A percentile compares a stretch with the other conserved stretches of the same genome.
phyloP scores from a whole-genome alignment of 2,329 filamentous ascomycete species.

The Nothomitra cinnamomea region DNA sequence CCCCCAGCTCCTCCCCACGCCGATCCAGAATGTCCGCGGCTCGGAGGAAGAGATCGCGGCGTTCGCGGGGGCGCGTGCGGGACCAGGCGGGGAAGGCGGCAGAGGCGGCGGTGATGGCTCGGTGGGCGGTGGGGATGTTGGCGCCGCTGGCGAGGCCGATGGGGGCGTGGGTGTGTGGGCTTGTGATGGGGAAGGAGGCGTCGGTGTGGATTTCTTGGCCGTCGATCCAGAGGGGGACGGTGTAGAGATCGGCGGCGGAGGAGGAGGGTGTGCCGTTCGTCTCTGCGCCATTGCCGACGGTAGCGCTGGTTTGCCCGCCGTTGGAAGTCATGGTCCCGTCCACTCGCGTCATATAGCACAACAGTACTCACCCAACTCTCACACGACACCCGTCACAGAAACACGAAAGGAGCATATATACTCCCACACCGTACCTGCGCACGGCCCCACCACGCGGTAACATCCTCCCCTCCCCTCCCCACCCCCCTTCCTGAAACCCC shows the following conservation, averaged over 20 bases:
- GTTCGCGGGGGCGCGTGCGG: conserved; percentile 38
- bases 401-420: too few species aligned
- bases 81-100: conserved; percentile 54
- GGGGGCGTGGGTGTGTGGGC: conserved; percentile 22
- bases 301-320: too few species aligned
- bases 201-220: conserved; percentile 29
- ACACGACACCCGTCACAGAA: too few species aligned
- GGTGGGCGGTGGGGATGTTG: conserved; percentile 35
- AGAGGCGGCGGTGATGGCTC: conserved; percentile 43
- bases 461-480: too few species aligned
- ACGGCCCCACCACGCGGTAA: too few species aligned
- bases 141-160: conserved; percentile 24
- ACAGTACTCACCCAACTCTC: too few species aligned
- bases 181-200: conserved; percentile 37
- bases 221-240: conserved; percentile 30
- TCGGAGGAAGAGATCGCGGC: conserved; percentile 53
- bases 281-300: too few species aligned
- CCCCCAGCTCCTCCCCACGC: conserved; percentile 40
- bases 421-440: too few species aligned
- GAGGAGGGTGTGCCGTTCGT: too few species aligned
- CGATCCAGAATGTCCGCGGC: conserved; percentile 46
- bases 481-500: too few species aligned
- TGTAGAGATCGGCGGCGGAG: conserved; percentile 6
- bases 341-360: too few species aligned
- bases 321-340: background rate